Evolutionary conservation across 2,329 filamentous ascomycete genomes (phyloP).

Genomic region (Cryphonectria parasitica): DNA sequence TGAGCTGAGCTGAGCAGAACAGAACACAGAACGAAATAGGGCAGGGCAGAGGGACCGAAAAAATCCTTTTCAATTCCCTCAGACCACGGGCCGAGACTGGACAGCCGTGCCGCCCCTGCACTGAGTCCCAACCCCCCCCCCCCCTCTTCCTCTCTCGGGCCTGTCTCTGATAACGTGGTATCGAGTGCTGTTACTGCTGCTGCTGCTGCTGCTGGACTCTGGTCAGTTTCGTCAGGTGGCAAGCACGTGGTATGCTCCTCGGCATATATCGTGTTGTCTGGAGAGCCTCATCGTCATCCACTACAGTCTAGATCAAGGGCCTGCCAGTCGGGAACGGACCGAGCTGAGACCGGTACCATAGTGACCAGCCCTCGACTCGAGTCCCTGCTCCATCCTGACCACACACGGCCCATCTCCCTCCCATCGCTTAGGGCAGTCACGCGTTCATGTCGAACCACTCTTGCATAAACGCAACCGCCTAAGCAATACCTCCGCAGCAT

Average conservation of each 20-base stretch:
- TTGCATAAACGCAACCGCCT: conserved; percentile 40
- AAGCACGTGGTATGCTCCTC: not conserved
- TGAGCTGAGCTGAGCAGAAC: not conserved
- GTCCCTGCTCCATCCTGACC: conserved; percentile 15
- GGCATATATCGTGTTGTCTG: conserved; percentile 4
- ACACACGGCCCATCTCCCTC: conserved; percentile 31
- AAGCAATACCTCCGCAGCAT: conserved; percentile 27
- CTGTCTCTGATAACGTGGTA: not conserved
- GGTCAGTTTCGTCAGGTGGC: not conserved
- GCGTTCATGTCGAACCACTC: conserved; percentile 42
- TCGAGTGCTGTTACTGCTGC: not conserved
- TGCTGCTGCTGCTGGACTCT: not conserved
- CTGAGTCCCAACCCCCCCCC: not conserved
- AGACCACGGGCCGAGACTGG: not conserved
- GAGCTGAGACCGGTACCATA: conserved; percentile 6
- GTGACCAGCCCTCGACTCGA: conserved; percentile 7
- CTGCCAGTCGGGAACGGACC: conserved; percentile 20
- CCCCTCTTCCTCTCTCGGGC: too few species aligned
- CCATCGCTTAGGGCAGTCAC: conserved; percentile 34
- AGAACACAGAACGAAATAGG: too few species aligned
- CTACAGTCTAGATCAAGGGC: not conserved
- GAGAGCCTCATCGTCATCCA: conserved; percentile 4
- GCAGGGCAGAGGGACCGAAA: not conserved
- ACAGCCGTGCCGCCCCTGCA: not conserved
- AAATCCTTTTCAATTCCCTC: not conserved